These are phyloP conservation scores for Collybia mongolica DNA, from an alignment of 768 basidiomycete genomes.

Conservation along the genomic window DNA sequence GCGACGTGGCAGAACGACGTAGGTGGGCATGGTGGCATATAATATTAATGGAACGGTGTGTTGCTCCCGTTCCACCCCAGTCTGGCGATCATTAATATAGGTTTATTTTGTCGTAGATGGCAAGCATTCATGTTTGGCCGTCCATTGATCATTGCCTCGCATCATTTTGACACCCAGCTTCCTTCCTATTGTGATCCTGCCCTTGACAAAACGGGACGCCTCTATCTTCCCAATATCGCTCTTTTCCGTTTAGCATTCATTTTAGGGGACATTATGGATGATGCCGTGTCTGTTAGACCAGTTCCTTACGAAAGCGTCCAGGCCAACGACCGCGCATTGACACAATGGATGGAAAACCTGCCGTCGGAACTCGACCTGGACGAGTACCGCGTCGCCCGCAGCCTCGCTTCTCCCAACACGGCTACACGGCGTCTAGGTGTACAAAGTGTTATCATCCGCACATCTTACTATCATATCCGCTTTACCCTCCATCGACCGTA, in stretches of 20 bases:
- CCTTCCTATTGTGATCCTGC: slow-evolving; percentile 67
- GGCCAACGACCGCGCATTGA: slow-evolving; percentile 68
- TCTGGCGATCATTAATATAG: slow-evolving; percentile 8
- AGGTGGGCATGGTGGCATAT: slow-evolving; percentile 95
- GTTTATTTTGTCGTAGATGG: slow-evolving; percentile 50
- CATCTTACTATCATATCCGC: slow-evolving; percentile 78
- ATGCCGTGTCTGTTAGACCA: slow-evolving; percentile 77
- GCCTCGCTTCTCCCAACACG: slow-evolving; percentile 61
- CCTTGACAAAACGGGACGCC: slow-evolving; percentile 59
- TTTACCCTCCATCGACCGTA: slow-evolving; percentile 84
- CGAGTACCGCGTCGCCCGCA: slow-evolving; percentile 71
- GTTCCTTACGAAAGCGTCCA: slow-evolving; percentile 74
- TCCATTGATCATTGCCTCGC: slow-evolving; percentile 70
- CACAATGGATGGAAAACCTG: slow-evolving; percentile 75
- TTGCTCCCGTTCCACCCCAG: slow-evolving; percentile 6
- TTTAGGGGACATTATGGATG: slow-evolving; percentile 83
- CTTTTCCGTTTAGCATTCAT: slow-evolving; percentile 76
- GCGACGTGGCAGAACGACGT: slow-evolving; percentile 70
- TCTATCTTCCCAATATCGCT: slow-evolving; percentile 74
- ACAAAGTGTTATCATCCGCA: slow-evolving; percentile 78
- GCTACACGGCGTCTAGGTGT: slow-evolving; percentile 69
- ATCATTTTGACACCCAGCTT: slow-evolving; percentile 81
- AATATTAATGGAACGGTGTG: slow-evolving; percentile 72
- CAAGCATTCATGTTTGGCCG: slow-evolving; percentile 87
- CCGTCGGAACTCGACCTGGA: slow-evolving; percentile 75